Percentiles rank a stretch among this genome's conserved stretches.
Evolutionary conservation across 1,284 basidiomycete species (phyloP).

Genomic region (Irpex sp.): DNA sequence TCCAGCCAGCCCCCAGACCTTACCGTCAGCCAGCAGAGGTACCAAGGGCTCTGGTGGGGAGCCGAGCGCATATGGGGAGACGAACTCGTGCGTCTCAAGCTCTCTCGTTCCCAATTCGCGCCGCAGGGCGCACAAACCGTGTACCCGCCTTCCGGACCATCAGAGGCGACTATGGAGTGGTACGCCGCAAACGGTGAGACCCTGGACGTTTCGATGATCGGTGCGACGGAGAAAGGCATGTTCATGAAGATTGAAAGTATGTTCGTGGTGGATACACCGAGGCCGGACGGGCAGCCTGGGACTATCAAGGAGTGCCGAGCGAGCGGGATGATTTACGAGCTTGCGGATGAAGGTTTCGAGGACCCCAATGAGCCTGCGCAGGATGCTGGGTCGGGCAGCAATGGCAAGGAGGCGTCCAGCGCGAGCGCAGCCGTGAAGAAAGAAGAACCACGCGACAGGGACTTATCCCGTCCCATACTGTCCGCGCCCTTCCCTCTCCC

Average conservation of each 20-base stretch:
- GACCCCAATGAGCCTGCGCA: constrained; percentile 30
- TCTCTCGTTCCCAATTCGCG: constrained; percentile 57
- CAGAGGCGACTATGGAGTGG: constrained; percentile 32
- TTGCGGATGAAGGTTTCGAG: constrained; percentile 66
- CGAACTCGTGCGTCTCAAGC: constrained; percentile 76
- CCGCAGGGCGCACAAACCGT: constrained; percentile 55
- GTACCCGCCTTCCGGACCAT: constrained; percentile 52
- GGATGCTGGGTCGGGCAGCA: neutral
- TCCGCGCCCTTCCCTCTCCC: constrained; percentile 45
- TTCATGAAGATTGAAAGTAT: constrained; percentile 64
- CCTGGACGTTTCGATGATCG: constrained; percentile 31
- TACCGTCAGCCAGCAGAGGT: constrained; percentile 45
- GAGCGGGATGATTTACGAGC: constrained; percentile 66
- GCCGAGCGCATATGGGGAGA: constrained; percentile 84
- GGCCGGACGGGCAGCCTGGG: constrained; percentile 30
- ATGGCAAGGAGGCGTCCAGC: neutral
- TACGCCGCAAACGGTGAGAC: constrained; percentile 16
- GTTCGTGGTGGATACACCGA: constrained; percentile 47
- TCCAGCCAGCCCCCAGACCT: constrained; percentile 14
- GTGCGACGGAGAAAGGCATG: constrained; percentile 54
- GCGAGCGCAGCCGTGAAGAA: constrained; percentile 17
- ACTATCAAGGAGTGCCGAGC: constrained; percentile 54
- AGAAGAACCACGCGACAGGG: constrained; percentile 25
- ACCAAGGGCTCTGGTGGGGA: constrained; percentile 86
- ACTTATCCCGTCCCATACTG: constrained; percentile 34